Base-by-base conservation (phyloP, 2,329 filamentous ascomycete species). In the Diaporthe sp. region DNA sequence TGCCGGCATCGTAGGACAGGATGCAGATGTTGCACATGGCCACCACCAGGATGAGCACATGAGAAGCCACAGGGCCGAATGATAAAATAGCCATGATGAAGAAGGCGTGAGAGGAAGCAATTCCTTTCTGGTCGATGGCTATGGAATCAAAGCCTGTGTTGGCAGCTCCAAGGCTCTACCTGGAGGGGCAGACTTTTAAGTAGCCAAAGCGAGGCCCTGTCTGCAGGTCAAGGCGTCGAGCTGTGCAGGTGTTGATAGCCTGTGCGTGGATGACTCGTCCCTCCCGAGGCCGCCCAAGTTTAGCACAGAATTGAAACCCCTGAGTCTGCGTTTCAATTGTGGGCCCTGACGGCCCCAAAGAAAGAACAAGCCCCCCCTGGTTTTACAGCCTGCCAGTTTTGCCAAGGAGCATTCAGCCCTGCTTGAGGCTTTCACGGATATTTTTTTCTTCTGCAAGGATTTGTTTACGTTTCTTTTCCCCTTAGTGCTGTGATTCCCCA, bases 1-100 rank as follows among this genome's bases (percentile, higher is more conserved):
- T 62, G 22, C 58, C 58, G 19, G 58, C 58, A 3, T 62, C 58
- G 58, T 62, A 62, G 58, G 58, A 62, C 6, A 62, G 12, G 58
- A 62, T 62, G n/a, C 58, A 62, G 10, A 62, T 62, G 8, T 62
- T 62, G 58, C 37, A 62, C 58, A 62, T 62, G 58, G 58, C 58
- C 58, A 62, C 58, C 58, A 44, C 58, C 58, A 62, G 22, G 37
- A 62, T 62, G 37, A 62, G 58, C 39, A 39, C 58, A 17, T 62
- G 58, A 7, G 58, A 62, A 3, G 37, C 37, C 58, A 62, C n/a
- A 44, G 58, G 58, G 37, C 58, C 58, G n/a, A 62, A 37, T 13
- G 58, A 28, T 19, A 44, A 25, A 15, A 62, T 4, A 28, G 58
- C 37, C 58, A 62, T 62, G 58, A 44, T 62, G 37, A 17, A 62